These are phyloP conservation scores for Cercospora sp. DNA, from an alignment of 2,329 filamentous ascomycete genomes.

Conservation along the genomic window DNA sequence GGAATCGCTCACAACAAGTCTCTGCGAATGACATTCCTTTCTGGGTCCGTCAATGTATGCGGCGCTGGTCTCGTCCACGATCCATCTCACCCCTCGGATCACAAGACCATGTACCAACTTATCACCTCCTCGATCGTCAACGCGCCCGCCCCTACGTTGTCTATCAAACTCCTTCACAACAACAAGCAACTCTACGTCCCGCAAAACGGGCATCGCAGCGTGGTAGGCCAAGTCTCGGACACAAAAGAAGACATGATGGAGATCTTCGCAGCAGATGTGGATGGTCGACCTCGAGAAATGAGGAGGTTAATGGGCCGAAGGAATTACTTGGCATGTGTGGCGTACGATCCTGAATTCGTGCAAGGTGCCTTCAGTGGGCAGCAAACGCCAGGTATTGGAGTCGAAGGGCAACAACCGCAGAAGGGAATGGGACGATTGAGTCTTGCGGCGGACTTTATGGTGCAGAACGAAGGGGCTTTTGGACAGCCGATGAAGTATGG, in stretches of 20 bases:
- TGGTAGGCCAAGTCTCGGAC: conserved; percentile 65
- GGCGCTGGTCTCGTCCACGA: conserved; percentile 94
- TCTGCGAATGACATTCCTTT: conserved; percentile 94
- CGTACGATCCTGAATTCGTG: conserved; percentile 83
- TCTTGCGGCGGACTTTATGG: conserved; percentile 92
- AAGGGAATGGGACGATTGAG: conserved; percentile 59
- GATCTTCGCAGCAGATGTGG: conserved; percentile 93
- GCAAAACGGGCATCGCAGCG: conserved; percentile 72
- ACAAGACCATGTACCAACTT: conserved; percentile 99
- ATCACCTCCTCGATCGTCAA: conserved; percentile 93
- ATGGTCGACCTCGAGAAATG: conserved; percentile 76
- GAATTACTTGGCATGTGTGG: conserved; percentile 92
- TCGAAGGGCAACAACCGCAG: conserved; percentile 30
- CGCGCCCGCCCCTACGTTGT: conserved; percentile 77
- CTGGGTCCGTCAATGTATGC: conserved; percentile 84
- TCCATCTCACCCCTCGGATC: conserved; percentile 82
- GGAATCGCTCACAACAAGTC: conserved; percentile 94
- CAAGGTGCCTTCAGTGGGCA: conserved; percentile 40
- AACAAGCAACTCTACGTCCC: conserved; percentile 91
- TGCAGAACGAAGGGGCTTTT: conserved; percentile 84
- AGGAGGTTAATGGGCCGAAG: conserved; percentile 90
- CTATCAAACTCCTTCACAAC: conserved; percentile 93
- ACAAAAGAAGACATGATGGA: conserved; percentile 99
- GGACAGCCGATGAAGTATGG: conserved; percentile 90
- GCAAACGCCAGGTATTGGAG: conserved; percentile 5